Base-by-base conservation (phyloP, 2,329 filamentous ascomycete genomes). In the Fusarium pseudoanthophilum region DNA sequence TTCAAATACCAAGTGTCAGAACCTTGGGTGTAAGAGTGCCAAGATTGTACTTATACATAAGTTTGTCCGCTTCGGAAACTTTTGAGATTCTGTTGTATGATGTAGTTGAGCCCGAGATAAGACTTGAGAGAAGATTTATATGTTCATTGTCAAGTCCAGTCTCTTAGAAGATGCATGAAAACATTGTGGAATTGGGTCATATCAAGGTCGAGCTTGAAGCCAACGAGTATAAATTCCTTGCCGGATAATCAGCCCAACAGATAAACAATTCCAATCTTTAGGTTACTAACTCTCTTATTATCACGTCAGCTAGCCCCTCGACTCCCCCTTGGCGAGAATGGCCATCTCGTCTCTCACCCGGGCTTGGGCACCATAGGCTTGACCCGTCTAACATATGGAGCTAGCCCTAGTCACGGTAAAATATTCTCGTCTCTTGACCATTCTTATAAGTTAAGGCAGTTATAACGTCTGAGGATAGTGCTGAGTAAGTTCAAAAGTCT, bases 291-390 rank as follows among this genome's bases (percentile, higher is more conserved):
- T 16, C n/a, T 16, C 28, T 26, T 30, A 48, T 49, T 37, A 45
- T 24, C 16, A 65, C 56, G 39, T 30, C 52, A 20, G 24, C 24
- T 42, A 5, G 4, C 13, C 8, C 34, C 36, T 15, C 42, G 13
- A 11, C 1, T 8, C 8, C 45, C 40, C 11, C 49, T 89, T 10
- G 87, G 88, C 60, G 85, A 84, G 67, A 81, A 86, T 74, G 87
- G 87, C 32, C 87, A 86, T 1, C 69, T 83, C 32, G 83, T 90
- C 32, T 82, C 84, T 5, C 82, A 81, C 14, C 71, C 88, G 2
- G 88, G 87, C 11, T 84, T 87, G 28, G 87, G 88, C 16, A 78
- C 84, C 15, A 89, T 90, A 85, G 86, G 86, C 4, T 63, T 83
- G 21, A 60, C 13, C 5, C 71, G 61, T 26, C 46, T 30, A 6